Base-by-base conservation (phyloP, 306 rosid species). In the Albizia julibrissin region DNA sequence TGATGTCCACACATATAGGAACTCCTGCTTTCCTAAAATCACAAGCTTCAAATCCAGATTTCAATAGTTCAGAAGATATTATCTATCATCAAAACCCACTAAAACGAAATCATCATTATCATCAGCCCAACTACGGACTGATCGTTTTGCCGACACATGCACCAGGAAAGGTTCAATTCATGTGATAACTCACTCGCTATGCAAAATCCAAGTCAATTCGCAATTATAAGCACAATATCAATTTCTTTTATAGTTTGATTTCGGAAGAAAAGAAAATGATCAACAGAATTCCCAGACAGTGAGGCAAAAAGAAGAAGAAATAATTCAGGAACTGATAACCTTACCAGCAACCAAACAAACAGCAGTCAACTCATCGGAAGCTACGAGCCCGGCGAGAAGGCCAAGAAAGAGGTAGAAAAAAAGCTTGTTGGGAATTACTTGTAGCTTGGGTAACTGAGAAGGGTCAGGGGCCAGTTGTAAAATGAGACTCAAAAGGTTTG, bases 101-200 rank as follows among this genome's bases (percentile, higher is more conserved):
- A 69, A 81, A 75, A 78, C 46, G 26, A 31, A 33, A 9, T 34
- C 39, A 34, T 34, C 54, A 43, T 46, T 69, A 44, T 40, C 59
- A 58, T 33, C 22, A 34, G 83, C 73, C 69, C 79, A 86, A 79
- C 69, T 43, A 73, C 29, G 76, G 68, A 43, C 50, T 50, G 50
- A 3, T 50, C 19, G 75, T 71, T 44, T n/a, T 56, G 68, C 65
- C 18, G n/a, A 52, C 22, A 69, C 79, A 75, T 59, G 86, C 70
- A 75, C 27, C 68, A 64, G 47, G 46, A 82, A 74, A 78, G 8
- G 83, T n/a, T 80, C 73, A 72, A 77, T 73, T 74, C 19, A 75
- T 43, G 70, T 50, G 26, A 77, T 50, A 76, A 61, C 54, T 4
- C 19, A 82, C 9, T 62, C 49, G 56, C 10, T 80, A 77, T 66